Evolutionary conservation across 2,329 filamentous ascomycete species (phyloP).

Genomic region (Aspergillus floridensis): DNA sequence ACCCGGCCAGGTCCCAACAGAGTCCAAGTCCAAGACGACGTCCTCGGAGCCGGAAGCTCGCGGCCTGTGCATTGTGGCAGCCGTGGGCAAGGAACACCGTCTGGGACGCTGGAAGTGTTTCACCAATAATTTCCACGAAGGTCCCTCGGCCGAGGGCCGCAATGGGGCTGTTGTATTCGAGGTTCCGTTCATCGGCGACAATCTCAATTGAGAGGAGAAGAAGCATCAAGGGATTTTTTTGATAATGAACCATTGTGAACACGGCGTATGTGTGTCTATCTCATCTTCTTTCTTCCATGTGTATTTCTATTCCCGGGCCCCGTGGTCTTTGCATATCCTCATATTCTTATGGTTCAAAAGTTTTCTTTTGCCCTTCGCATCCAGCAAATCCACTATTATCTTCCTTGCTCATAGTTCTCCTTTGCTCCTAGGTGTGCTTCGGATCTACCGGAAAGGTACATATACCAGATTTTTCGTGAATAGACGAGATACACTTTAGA

Average conservation of each 20-base stretch:
- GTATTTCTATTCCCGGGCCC: conserved; percentile 13
- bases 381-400: conserved; percentile 28
- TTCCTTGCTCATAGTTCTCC: background rate
- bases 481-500: background rate
- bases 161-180: conserved; percentile 91
- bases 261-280: conserved; percentile 8
- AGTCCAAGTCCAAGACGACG: conserved; percentile 21
- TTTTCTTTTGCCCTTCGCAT: conserved; percentile 46
- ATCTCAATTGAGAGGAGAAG: conserved; percentile 2
- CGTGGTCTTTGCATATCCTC: conserved; percentile 14
- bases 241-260: background rate
- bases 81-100: conserved; percentile 79
- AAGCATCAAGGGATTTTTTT: background rate
- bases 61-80: conserved; percentile 81
- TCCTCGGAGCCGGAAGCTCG: conserved; percentile 26
- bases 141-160: conserved; percentile 51
- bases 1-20: conserved; percentile 20
- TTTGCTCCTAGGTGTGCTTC: background rate
- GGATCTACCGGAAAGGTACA: background rate
- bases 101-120: conserved; percentile 73
- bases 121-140: conserved; percentile 37
- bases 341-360: conserved; percentile 48
- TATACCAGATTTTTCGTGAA: background rate
- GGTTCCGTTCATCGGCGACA: conserved; percentile 52
- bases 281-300: conserved; percentile 4